Conservation (phyloP, 164 flowering plant genomes). For the Euptelea pleiosperma region DNA sequence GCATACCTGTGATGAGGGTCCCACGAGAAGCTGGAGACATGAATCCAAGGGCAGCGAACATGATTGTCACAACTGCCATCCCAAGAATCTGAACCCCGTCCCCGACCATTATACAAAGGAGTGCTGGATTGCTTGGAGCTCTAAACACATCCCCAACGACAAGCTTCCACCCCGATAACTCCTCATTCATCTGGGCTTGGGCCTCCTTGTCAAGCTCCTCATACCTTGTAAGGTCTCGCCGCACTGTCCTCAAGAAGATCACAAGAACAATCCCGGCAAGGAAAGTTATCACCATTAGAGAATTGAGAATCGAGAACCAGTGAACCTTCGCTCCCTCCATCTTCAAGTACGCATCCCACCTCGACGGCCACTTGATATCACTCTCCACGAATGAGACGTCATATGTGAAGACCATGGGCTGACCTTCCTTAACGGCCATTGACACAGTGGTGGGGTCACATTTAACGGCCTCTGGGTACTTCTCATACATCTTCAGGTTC, state of each 20-base stretch:
- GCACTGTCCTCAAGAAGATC: constrained; percentile 75
- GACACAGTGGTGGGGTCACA: constrained; percentile 61
- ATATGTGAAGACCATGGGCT: constrained; percentile 61
- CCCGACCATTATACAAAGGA: constrained; percentile 76
- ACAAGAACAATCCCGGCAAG: constrained; percentile 88
- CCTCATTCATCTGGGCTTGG: too few species aligned
- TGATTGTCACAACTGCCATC: constrained; percentile 74
- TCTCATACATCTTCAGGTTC: constrained; percentile 49
- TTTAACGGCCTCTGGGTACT: constrained; percentile 47
- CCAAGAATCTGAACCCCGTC: constrained; percentile 86
- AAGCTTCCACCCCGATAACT: too few species aligned
- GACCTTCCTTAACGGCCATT: constrained; percentile 59
- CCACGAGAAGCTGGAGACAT: constrained; percentile 95
- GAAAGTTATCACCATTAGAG: constrained; percentile 84
- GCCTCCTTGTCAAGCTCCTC: constrained; percentile 93
- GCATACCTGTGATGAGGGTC: constrained; percentile 71
- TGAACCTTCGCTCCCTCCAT: constrained; percentile 91
- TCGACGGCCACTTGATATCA: constrained; percentile 87
- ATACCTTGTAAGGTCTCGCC: constrained; percentile 72
- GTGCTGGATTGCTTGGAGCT: constrained; percentile 53
- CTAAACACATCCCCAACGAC: too few species aligned
- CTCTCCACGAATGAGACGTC: constrained; percentile 70
- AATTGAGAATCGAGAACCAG: constrained; percentile 85
- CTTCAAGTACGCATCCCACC: constrained; percentile 91
- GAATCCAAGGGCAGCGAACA: constrained; percentile 86